Evolutionary conservation across 805 yeast genomes (phyloP).

Genomic region (Yarrowia sp.): DNA sequence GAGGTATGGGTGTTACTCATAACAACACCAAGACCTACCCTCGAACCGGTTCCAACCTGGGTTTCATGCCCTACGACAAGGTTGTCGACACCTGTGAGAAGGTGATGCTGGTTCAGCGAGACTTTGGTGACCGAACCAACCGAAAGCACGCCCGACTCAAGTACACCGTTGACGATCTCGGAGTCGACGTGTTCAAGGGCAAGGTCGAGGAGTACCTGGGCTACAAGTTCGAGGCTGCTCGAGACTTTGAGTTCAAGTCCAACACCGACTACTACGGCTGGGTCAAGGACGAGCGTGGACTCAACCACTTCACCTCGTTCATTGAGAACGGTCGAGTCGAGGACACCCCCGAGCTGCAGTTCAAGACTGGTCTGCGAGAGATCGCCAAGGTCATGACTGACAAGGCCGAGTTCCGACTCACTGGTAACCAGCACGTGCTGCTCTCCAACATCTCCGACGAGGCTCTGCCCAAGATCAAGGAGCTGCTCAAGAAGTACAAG

Average conservation of each 20-base stretch:
- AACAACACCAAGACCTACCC: slow-evolving; percentile 96
- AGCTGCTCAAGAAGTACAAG: slow-evolving; percentile 65
- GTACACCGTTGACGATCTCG: slow-evolving; percentile 92
- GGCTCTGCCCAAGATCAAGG: slow-evolving; percentile 61
- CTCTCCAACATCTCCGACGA: slow-evolving; percentile 70
- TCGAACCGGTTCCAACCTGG: slow-evolving; percentile 85
- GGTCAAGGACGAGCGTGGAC: slow-evolving; percentile 73
- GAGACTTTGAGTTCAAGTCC: slow-evolving; percentile 73
- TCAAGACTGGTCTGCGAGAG: slow-evolving; percentile 78
- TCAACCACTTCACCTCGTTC: slow-evolving; percentile 88
- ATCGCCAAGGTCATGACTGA: slow-evolving; percentile 68
- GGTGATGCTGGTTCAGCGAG: slow-evolving; percentile 91
- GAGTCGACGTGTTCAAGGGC: slow-evolving; percentile 75
- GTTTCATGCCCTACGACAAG: slow-evolving; percentile 67
- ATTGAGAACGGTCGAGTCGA: slow-evolving; percentile 96
- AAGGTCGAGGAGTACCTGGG: slow-evolving; percentile 86
- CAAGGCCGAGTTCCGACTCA: slow-evolving; percentile 76
- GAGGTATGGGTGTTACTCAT: slow-evolving; percentile 99
- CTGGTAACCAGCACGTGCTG: slow-evolving; percentile 93
- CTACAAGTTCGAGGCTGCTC: slow-evolving; percentile 64
- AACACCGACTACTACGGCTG: slow-evolving; percentile 93
- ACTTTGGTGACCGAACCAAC: slow-evolving; percentile 89
- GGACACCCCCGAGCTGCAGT: slow-evolving; percentile 86
- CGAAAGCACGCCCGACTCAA: slow-evolving; percentile 97
- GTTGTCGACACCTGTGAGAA: slow-evolving; percentile 80